A percentile compares a stretch with the other conserved stretches of the same genome.
Conservation (phyloP, 2,329 filamentous ascomycete genomes). For the Pseudogymnoascus sp. region DNA sequence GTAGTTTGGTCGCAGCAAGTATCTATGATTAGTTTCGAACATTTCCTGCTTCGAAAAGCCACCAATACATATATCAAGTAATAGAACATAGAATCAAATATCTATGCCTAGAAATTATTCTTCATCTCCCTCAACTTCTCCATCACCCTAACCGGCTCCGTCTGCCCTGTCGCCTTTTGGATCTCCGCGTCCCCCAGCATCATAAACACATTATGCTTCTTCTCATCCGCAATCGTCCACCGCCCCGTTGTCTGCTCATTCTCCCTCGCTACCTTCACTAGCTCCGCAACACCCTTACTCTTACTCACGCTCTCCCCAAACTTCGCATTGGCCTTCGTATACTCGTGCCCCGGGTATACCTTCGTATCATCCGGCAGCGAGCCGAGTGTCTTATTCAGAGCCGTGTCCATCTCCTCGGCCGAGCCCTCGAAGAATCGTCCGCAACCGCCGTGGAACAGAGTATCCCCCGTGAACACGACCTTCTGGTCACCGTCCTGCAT, state of each 20-base stretch:
- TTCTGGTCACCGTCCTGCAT: constrained; percentile 71
- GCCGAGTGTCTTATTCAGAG: constrained; percentile 77
- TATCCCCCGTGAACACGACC: constrained; percentile 92
- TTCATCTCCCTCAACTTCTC: constrained; percentile 81
- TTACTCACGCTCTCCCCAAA: constrained; percentile 72
- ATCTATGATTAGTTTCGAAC: not conserved
- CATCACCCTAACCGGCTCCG: constrained; percentile 77
- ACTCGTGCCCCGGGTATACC: constrained; percentile 95
- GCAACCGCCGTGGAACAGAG: constrained; percentile 75
- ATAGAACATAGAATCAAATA: not conserved
- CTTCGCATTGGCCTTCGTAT: constrained; percentile 93
- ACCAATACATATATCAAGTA: not conserved
- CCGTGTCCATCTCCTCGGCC: constrained; percentile 83
- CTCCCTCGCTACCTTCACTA: constrained; percentile 66
- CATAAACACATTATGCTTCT: constrained; percentile 98
- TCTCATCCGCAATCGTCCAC: constrained; percentile 96
- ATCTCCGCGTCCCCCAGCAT: constrained; percentile 76
- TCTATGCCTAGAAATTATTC: constrained; percentile 41
- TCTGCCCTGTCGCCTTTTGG: constrained; percentile 75
- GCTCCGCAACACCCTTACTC: constrained; percentile 65
- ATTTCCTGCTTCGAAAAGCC: not conserved
- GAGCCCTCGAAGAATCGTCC: constrained; percentile 94
- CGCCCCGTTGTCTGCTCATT: constrained; percentile 88
- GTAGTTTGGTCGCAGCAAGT: too few species aligned
- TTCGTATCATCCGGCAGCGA: constrained; percentile 80